Evolutionary conservation across 768 basidiomycete genomes (phyloP).

Genomic region (Lentinula sp.): DNA sequence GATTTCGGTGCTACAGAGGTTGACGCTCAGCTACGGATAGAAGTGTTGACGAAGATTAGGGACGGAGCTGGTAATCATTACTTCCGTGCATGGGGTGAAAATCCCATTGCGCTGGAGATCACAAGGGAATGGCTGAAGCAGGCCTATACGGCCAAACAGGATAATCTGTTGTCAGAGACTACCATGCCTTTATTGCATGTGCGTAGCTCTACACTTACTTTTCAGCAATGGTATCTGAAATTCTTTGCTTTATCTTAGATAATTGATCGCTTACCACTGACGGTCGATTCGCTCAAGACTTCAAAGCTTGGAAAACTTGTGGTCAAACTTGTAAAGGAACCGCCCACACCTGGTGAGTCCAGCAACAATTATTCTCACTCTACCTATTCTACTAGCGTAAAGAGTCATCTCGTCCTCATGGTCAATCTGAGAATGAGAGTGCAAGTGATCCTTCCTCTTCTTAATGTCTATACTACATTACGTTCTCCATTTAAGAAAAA

Average conservation of each 20-base stretch:
- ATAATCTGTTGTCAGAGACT: conserved; percentile 57
- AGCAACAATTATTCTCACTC: conserved; percentile 12
- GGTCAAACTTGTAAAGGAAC: conserved; percentile 69
- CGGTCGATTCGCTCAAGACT: conserved; percentile 56
- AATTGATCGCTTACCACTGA: conserved; percentile 77
- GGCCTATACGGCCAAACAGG: conserved; percentile 50
- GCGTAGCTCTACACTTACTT: conserved; percentile 28
- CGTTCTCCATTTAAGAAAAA: neutral
- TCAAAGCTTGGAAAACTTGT: conserved; percentile 80
- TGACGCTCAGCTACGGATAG: conserved; percentile 57
- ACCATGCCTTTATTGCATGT: conserved; percentile 87
- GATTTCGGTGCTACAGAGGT: conserved; percentile 61
- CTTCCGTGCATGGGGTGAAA: conserved; percentile 82
- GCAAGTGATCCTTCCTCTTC: conserved; percentile 19
- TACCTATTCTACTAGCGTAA: conserved; percentile 3
- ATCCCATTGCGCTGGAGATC: conserved; percentile 66
- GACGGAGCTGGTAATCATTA: conserved; percentile 84
- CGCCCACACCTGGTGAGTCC: conserved; percentile 75
- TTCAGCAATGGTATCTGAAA: conserved; percentile 4
- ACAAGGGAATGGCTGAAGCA: conserved; percentile 80
- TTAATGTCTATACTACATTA: conserved; percentile 18
- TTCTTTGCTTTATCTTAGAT: conserved; percentile 39
- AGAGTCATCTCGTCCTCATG: neutral
- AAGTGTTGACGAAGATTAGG: conserved; percentile 75
- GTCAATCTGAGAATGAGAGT: neutral